These are phyloP conservation scores for Exophiala sideris DNA, from an alignment of 2,329 filamentous ascomycete species.

Conservation along the genomic window DNA sequence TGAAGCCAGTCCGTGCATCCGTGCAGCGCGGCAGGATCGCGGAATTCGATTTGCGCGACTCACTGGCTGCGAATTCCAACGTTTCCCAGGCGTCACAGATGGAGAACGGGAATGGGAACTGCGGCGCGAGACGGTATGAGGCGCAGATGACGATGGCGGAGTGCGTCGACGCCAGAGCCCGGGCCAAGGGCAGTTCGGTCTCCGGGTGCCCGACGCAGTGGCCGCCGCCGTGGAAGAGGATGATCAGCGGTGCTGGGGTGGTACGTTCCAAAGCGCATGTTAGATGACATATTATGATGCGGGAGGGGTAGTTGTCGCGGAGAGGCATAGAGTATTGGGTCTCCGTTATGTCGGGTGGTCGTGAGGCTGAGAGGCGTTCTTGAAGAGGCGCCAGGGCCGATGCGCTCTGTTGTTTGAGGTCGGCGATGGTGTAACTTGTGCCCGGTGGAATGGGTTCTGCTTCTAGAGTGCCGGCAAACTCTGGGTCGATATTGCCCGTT, in stretches of 20 bases:
- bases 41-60: constrained; percentile 13
- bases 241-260: constrained; percentile 23
- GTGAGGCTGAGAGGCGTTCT: constrained; percentile 3
- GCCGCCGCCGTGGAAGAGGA: constrained; percentile 31
- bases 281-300: constrained; percentile 17
- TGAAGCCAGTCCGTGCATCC: constrained; percentile 44
- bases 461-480: constrained; percentile 13
- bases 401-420: constrained; percentile 11
- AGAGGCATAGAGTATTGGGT: constrained; percentile 12
- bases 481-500: constrained; percentile 16
- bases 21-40: constrained; percentile 39
- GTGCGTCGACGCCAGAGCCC: constrained; percentile 21
- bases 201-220: constrained; percentile 29
- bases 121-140: constrained; percentile 42
- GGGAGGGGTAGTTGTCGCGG: constrained; percentile 11
- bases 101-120: constrained; percentile 45
- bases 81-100: constrained; percentile 47
- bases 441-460: constrained; percentile 6
- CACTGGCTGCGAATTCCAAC: constrained; percentile 41
- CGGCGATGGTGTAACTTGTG: constrained; percentile 9
- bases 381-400: constrained; percentile 1
- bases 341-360: constrained; percentile 17
- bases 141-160: constrained; percentile 28
- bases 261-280: neutral
- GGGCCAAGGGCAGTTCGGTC: constrained; percentile 23